Evolutionary conservation across 2,329 filamentous ascomycete species (phyloP).

Genomic region (Paecilomyces sp.): DNA sequence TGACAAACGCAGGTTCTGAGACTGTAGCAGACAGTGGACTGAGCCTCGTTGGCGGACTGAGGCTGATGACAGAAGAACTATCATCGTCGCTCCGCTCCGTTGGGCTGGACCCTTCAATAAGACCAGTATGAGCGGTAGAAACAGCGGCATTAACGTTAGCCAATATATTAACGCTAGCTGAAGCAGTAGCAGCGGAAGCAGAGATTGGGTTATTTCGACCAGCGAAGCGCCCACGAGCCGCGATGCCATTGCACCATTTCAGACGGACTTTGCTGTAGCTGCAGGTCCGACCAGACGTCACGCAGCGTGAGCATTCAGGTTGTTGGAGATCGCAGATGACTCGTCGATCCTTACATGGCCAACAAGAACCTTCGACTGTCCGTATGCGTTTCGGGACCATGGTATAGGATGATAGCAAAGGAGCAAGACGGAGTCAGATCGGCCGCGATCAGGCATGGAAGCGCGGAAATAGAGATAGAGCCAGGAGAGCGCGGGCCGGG

Average conservation of each 20-base stretch:
- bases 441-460: no score
- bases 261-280: slow-evolving; percentile 35
- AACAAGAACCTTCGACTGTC: slow-evolving; percentile 37
- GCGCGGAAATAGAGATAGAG: no score
- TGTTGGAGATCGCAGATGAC: slow-evolving; percentile 37
- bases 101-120: not conserved
- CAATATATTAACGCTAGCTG: no score
- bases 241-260: slow-evolving; percentile 34
- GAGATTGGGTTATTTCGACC: slow-evolving; percentile 5
- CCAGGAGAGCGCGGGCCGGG: no score
- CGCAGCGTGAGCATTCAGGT: slow-evolving; percentile 33
- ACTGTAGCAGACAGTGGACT: not conserved
- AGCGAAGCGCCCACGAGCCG: slow-evolving; percentile 10
- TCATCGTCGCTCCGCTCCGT: not conserved
- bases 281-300: slow-evolving; percentile 14
- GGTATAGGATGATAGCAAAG: not conserved
- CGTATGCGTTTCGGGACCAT: slow-evolving; percentile 16
- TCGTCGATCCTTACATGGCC: slow-evolving; percentile 39
- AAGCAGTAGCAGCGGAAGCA: not conserved
- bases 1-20: not conserved
- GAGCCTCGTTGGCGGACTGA: not conserved
- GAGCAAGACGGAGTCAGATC: no score
- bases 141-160: not conserved
- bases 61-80: not conserved
- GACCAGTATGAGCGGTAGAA: not conserved